phyloP scores from a whole-genome alignment of 2,329 filamentous ascomycete species.

The Epichloe coenophiala region DNA sequence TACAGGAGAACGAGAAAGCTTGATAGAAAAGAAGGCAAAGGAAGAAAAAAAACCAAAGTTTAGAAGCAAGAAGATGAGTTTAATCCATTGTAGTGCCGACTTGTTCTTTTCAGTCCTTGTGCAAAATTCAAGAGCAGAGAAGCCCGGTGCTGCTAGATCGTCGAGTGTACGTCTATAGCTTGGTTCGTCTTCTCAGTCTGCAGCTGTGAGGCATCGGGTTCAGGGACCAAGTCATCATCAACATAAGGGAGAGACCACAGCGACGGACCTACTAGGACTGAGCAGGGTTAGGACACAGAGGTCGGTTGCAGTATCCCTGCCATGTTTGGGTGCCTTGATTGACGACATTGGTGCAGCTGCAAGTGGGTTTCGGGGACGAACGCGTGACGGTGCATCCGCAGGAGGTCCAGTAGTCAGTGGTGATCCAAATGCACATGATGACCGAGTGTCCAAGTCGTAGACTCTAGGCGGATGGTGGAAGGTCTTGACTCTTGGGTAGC shows the following conservation, averaged over 20 bases:
- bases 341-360: conserved; percentile 14
- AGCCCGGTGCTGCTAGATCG: neutral
- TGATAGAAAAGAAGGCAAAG: neutral
- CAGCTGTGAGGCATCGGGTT: neutral
- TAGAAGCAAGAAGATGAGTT: neutral
- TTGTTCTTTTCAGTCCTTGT: neutral
- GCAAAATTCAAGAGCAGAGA: neutral
- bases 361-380: conserved; percentile 15
- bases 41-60: neutral
- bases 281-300: conserved; percentile 18
- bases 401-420: conserved; percentile 17
- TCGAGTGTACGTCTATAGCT: conserved; percentile 12
- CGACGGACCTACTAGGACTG: conserved; percentile 1
- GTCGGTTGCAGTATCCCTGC: conserved; percentile 19
- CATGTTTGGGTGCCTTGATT: conserved; percentile 17
- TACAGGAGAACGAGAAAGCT: neutral
- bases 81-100: neutral
- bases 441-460: neutral
- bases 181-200: conserved; percentile 8
- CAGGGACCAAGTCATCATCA: neutral
- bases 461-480: neutral
- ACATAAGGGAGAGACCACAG: neutral
- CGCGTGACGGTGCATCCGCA: conserved; percentile 19
- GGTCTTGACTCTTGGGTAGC: neutral
- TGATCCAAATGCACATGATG: conserved; percentile 23